Base-by-base conservation (phyloP, 2,329 filamentous ascomycete genomes). In the Sphaerostilbella broomeana region DNA sequence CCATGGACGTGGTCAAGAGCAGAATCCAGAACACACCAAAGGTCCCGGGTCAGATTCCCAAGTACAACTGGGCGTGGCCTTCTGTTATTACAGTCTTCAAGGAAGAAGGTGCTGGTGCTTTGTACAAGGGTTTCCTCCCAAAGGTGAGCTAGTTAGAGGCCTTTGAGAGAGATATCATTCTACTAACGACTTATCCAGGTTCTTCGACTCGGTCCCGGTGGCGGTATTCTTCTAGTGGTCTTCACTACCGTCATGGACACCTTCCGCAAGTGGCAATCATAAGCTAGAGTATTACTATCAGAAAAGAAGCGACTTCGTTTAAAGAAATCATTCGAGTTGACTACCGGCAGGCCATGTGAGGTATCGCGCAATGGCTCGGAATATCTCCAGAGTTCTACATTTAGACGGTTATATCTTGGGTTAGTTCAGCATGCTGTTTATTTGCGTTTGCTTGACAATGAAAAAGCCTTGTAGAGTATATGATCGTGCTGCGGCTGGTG, bases 51-150 rank as follows among this genome's bases (percentile, higher is more conserved):
- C 72, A 77, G 38, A 67, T 79, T 16, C 86, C 86, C 58, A 98
- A 98, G 75, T 98, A 98, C 72, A 95, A 97, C 77, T 98, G 92
- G 92, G 92, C 92, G 21, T 95, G 82, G 77, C 86, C 87, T 32
- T 81, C 87, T 16, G 72, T 95, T 35, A 81, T 76, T 41, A 92
- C 86, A 6, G 86, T 98, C 45, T 81, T 87, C 66, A 86, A 79
- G 67, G 92, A 98, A 68, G 92, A 98, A 66, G 92, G 92, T 5
- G 90, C 95, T 60, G 67, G 65, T 33, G 92, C 92, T 26, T 71
- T 98, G 44, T 98, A 98, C 75, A 98, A 97, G 76, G 92, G 92
- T 12, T 98, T 98, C 75, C 58, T 92, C 47, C 92, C 92, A 51
- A 98, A 98, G 77, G 92, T 95, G 72, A 85, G 66, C 10, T 61